These are phyloP conservation scores for Macrocybe sp. DNA, from an alignment of 1,284 basidiomycete species.

Conservation along the genomic window DNA sequence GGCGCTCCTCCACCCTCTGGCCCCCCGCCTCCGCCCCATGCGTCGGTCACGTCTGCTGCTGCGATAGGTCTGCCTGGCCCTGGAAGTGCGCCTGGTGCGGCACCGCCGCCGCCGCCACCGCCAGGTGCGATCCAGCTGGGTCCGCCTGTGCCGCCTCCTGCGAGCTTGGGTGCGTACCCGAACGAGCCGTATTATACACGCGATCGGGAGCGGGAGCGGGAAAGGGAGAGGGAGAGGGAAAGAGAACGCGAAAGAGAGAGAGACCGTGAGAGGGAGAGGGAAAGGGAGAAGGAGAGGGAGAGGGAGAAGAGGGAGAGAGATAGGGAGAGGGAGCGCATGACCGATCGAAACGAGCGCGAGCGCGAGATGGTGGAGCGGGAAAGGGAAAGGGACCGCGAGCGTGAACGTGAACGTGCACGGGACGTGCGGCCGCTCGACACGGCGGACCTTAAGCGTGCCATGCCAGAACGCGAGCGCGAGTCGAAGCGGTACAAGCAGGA, in stretches of 20 bases:
- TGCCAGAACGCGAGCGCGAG: conserved; percentile 22
- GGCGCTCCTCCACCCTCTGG: too few relatives aligned
- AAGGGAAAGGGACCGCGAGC: conserved; percentile 14
- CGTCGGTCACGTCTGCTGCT: not conserved
- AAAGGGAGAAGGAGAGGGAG: conserved; percentile 2
- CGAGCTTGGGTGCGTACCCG: conserved; percentile 5
- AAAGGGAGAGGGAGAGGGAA: conserved; percentile 20
- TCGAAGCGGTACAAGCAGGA: conserved; percentile 19
- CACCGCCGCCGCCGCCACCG: too few relatives aligned
- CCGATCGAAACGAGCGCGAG: conserved; percentile 9
- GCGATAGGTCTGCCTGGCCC: conserved; percentile 9
- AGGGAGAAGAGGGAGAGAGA: conserved; percentile 5
- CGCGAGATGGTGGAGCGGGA: conserved; percentile 4
- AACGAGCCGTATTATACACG: conserved; percentile 21
- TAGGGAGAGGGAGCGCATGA: conserved; percentile 11
- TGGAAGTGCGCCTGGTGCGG: conserved; percentile 3
- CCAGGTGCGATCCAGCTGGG: too few relatives aligned
- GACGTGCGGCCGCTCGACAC: conserved; percentile 4
- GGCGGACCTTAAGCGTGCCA: conserved; percentile 30
- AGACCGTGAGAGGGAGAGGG: conserved; percentile 15
- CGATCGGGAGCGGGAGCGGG: conserved; percentile 18
- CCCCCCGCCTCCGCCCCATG: not conserved
- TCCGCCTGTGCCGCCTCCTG: too few relatives aligned
- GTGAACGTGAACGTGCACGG: conserved; percentile 17
- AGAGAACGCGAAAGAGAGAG: conserved; percentile 12